Conservation (phyloP, 164 flowering plant species). For the Pachysandra terminalis region DNA sequence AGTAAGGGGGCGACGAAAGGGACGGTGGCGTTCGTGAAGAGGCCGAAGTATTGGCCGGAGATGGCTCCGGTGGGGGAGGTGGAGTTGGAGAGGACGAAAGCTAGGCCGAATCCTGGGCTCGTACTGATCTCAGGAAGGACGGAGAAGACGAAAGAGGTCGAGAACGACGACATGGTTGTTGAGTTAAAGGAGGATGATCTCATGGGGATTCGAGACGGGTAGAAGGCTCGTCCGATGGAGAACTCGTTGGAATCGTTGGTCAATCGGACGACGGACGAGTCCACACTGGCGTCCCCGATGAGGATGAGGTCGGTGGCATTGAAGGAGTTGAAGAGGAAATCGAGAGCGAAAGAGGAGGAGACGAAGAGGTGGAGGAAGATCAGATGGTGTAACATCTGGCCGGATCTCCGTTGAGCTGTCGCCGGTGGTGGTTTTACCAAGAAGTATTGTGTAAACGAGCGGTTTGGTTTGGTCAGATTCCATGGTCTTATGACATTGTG, state of each 20-base stretch:
- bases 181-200: constrained; percentile 17
- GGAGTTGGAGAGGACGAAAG: constrained; percentile 60
- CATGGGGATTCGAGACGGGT: constrained; percentile 40
- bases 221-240: constrained; percentile 69
- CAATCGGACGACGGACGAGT: constrained; percentile 53
- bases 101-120: constrained; percentile 75
- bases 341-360: constrained; percentile 24
- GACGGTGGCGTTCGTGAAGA: constrained; percentile 45
- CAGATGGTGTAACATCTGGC: neutral
- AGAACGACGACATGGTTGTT: constrained; percentile 43
- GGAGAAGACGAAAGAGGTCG: constrained; percentile 79
- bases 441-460: neutral
- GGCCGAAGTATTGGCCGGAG: constrained; percentile 73
- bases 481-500: neutral
- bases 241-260: constrained; percentile 56
- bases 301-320: constrained; percentile 33
- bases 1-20: constrained; percentile 46
- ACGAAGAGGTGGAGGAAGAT: constrained; percentile 12
- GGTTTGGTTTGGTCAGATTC: neutral
- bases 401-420: neutral
- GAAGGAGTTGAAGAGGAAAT: constrained; percentile 62
- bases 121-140: constrained; percentile 44
- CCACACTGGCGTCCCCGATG: constrained; percentile 48
- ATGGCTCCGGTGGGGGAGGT: constrained; percentile 57
- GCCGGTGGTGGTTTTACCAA: neutral